phyloP scores from a whole-genome alignment of 805 yeast genomes.

The Diddensiella santjacobensis region DNA sequence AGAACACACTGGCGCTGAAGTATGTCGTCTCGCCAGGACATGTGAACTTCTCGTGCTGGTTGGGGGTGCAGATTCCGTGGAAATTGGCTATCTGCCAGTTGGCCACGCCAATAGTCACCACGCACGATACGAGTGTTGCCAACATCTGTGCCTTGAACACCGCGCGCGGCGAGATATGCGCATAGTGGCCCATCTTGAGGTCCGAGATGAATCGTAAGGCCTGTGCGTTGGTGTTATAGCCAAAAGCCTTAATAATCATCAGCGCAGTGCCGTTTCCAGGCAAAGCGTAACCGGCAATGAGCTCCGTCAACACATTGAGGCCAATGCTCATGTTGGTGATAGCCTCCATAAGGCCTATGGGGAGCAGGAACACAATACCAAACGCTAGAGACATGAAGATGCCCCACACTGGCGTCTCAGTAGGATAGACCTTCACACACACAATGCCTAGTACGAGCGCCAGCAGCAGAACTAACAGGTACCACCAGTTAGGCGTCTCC shows the following conservation, averaged over 20 bases:
- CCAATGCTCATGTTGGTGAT: slow-evolving; percentile 57
- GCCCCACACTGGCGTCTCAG: slow-evolving; percentile 49
- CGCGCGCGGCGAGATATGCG: slow-evolving; percentile 56
- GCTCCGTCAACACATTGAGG: slow-evolving; percentile 59
- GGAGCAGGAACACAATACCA: slow-evolving; percentile 54
- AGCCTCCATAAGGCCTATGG: slow-evolving; percentile 60
- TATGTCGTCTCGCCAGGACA: slow-evolving; percentile 41
- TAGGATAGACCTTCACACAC: slow-evolving; percentile 43
- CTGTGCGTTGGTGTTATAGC: slow-evolving; percentile 59
- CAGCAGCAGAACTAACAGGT: slow-evolving; percentile 39
- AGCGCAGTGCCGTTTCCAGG: slow-evolving; percentile 62
- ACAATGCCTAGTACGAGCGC: slow-evolving; percentile 44
- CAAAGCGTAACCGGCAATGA: slow-evolving; percentile 60
- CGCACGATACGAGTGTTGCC: slow-evolving; percentile 18
- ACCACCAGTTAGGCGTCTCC: slow-evolving; percentile 56
- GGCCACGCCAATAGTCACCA: slow-evolving; percentile 25
- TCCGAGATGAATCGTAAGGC: slow-evolving; percentile 53
- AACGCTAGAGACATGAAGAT: slow-evolving; percentile 54
- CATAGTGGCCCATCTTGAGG: slow-evolving; percentile 58
- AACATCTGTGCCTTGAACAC: slow-evolving; percentile 46
- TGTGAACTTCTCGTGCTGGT: slow-evolving; percentile 35
- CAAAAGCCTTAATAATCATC: slow-evolving; percentile 57
- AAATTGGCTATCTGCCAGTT: slow-evolving; percentile 30
- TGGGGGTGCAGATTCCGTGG: slow-evolving; percentile 28
- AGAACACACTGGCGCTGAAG: slow-evolving; percentile 48